phyloP scores from a whole-genome alignment of 176 grass and related monocot species.

The Aegilops umbellulata region DNA sequence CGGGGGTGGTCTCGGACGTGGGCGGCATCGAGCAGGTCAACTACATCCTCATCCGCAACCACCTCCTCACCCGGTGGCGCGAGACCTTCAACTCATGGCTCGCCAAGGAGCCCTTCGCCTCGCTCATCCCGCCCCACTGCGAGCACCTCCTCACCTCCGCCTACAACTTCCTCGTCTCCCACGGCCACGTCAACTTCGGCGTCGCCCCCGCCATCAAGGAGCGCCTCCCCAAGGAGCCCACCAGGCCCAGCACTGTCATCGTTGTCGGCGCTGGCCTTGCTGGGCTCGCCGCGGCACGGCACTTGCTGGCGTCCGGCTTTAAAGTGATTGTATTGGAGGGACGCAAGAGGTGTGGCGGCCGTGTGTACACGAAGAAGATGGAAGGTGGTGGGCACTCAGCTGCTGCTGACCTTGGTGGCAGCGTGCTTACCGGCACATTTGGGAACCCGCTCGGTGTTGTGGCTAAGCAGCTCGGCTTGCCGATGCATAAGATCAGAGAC shows the following conservation, averaged over 20 bases:
- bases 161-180: constrained; percentile 81
- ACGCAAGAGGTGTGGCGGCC: constrained; percentile 78
- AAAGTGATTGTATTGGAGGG: constrained; percentile 87
- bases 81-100: constrained; percentile 80
- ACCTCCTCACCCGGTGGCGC: constrained; percentile 75
- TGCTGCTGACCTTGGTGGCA: constrained; percentile 84
- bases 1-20: constrained; percentile 78
- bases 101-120: constrained; percentile 62
- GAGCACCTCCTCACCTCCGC: constrained; percentile 76
- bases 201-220: constrained; percentile 79
- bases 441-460: constrained; percentile 81
- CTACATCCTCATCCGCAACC: constrained; percentile 97
- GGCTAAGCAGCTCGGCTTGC: constrained; percentile 66
- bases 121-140: constrained; percentile 76
- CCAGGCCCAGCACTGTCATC: constrained; percentile 57
- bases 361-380: constrained; percentile 98
- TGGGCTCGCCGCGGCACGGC: constrained; percentile 76
- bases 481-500: constrained; percentile 88
- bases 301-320: constrained; percentile 73
- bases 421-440: constrained; percentile 79
- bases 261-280: constrained; percentile 79
- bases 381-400: constrained; percentile 70
- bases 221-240: constrained; percentile 67
- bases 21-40: constrained; percentile 99
- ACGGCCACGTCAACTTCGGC: constrained; percentile 92